These are phyloP conservation scores for Agroathelia rolfsii DNA, from an alignment of 1,284 basidiomycete genomes.

Conservation along the genomic window DNA sequence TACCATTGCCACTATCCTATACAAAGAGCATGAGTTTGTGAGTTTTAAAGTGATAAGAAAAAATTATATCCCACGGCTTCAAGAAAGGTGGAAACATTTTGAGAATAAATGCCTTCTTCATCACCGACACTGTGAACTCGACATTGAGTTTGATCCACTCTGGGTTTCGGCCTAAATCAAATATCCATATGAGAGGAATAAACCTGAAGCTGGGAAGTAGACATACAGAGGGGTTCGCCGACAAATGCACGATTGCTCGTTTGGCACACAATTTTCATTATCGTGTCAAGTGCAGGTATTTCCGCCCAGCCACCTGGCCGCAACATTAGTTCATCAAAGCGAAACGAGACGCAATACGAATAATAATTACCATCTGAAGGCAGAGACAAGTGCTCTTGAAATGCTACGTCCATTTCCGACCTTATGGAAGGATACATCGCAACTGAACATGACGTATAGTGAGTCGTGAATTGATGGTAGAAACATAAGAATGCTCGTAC, in stretches of 20 bases:
- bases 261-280: slow-evolving; percentile 20
- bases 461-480: too few relatives aligned
- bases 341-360: too few relatives aligned
- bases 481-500: too few relatives aligned
- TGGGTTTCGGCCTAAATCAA: slow-evolving; percentile 20
- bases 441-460: too few relatives aligned
- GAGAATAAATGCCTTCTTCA: slow-evolving; percentile 21
- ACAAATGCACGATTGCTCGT: slow-evolving; percentile 28
- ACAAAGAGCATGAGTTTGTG: slow-evolving; percentile 11
- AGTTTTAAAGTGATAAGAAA: slow-evolving; percentile 11
- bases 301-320: too few relatives aligned
- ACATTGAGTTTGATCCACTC: slow-evolving; percentile 29
- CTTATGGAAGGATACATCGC: too few relatives aligned
- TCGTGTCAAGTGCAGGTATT: slow-evolving; percentile 11
- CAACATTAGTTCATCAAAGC: too few relatives aligned
- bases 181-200: neutral
- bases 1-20: slow-evolving; percentile 11
- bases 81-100: slow-evolving; percentile 26
- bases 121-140: slow-evolving; percentile 26
- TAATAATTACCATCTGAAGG: too few relatives aligned
- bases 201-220: neutral
- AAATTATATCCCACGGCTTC: slow-evolving; percentile 22
- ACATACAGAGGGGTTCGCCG: slow-evolving; percentile 29
- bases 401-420: too few relatives aligned
- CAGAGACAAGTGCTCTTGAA: too few relatives aligned